Percentiles rank a stretch among this genome's conserved stretches.
These are phyloP conservation scores for Durusdinium trenchii DNA, from an alignment of 73 alveolate genomes.

Conservation along the genomic window DNA sequence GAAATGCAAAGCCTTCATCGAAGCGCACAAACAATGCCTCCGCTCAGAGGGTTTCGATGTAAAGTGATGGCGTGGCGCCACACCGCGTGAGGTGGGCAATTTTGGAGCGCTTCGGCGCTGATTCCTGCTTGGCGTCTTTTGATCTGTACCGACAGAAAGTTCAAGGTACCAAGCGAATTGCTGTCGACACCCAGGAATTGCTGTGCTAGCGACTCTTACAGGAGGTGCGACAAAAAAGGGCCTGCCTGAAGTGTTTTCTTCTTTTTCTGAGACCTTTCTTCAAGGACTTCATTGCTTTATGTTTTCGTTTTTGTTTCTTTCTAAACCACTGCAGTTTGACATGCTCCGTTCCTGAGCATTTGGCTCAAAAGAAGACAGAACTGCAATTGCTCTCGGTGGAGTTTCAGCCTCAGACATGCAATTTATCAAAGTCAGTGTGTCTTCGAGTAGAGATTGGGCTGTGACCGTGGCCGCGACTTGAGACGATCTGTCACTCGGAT, in stretches of 20 bases:
- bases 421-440: background rate
- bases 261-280: background rate
- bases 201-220: constrained; percentile 44
- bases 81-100: background rate
- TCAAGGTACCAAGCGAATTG: background rate
- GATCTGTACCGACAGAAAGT: background rate
- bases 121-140: background rate
- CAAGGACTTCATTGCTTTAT: background rate
- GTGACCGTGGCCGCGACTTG: no score
- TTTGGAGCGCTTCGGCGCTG: background rate
- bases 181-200: constrained; percentile 31
- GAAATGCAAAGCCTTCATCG: constrained; percentile 93
- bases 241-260: background rate
- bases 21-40: constrained; percentile 94
- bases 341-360: background rate
- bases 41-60: constrained; percentile 95
- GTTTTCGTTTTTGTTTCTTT: no score
- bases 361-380: constrained; percentile 12
- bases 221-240: constrained; percentile 15
- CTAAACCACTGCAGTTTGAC: no score
- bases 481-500: no score
- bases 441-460: background rate
- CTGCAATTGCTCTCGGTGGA: no score
- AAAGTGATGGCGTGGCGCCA: constrained; percentile 1
- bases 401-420: no score